These are phyloP conservation scores for Passiflora organensis DNA, from an alignment of 345 rosid genomes.

Conservation along the genomic window DNA sequence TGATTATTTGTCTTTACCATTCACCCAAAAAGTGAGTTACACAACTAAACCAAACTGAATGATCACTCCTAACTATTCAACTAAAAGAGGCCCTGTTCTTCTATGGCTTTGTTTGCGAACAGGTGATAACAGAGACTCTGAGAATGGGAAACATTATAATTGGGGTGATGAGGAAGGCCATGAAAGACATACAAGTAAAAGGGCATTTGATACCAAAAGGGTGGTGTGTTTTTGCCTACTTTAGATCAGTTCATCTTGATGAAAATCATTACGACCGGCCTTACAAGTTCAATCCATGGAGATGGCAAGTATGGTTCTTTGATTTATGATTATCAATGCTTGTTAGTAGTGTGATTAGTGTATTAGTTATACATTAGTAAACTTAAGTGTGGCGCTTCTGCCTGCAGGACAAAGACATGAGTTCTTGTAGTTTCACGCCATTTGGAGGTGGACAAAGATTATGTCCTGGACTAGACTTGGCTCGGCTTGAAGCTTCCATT, in stretches of 20 bases:
- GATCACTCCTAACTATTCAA: no score
- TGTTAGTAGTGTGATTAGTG: no score
- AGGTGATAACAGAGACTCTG: slow-evolving; percentile 92
- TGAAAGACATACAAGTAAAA: slow-evolving; percentile 71
- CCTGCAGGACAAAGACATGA: slow-evolving; percentile 52
- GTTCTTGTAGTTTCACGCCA: slow-evolving; percentile 61
- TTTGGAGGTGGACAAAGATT: slow-evolving; percentile 97
- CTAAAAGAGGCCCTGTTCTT: no score
- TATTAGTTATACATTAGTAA: no score
- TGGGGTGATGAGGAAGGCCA: slow-evolving; percentile 89
- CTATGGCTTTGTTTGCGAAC: no score
- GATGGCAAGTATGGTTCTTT: slow-evolving; percentile 76
- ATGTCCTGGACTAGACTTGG: slow-evolving; percentile 91
- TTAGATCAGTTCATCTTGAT: slow-evolving; percentile 95
- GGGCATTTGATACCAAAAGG: slow-evolving; percentile 87
- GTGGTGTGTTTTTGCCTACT: slow-evolving; percentile 83
- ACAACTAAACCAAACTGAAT: no score
- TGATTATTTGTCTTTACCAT: slow-evolving; percentile 74
- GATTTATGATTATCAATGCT: background rate
- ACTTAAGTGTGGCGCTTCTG: background rate
- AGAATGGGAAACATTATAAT: slow-evolving; percentile 86
- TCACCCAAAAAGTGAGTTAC: slow-evolving; percentile 67
- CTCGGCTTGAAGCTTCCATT: slow-evolving; percentile 88
- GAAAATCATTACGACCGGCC: slow-evolving; percentile 71
- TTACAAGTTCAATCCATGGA: slow-evolving; percentile 88